Percentiles rank a stretch among this genome's conserved stretches.
phyloP scores from a whole-genome alignment of 2,329 filamentous ascomycete genomes.

The Cercospora sesami region DNA sequence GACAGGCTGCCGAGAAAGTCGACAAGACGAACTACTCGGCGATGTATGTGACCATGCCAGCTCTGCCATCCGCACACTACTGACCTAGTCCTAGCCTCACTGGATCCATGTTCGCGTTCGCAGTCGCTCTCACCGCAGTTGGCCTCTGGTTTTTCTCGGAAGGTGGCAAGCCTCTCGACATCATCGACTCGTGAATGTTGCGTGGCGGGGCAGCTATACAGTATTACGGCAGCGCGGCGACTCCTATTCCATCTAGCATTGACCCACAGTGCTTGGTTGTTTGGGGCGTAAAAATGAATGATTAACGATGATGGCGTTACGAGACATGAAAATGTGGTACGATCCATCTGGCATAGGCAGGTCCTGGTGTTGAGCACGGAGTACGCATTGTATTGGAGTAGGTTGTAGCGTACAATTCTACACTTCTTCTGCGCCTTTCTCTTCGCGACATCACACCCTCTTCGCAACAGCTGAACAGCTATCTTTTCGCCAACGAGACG shows the following conservation, averaged over 20 bases:
- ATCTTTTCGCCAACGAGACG: background rate
- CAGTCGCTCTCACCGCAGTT: constrained; percentile 19
- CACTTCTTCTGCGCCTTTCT: background rate
- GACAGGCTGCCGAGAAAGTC: constrained; percentile 8
- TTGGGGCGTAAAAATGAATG: background rate
- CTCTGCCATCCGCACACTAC: background rate
- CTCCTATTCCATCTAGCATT: background rate
- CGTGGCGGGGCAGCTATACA: background rate
- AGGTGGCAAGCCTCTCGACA: constrained; percentile 10
- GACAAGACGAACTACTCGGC: constrained; percentile 6
- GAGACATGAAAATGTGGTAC: background rate
- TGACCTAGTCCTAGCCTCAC: constrained; percentile 13
- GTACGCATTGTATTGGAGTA: constrained; percentile 1
- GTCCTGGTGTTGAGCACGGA: constrained; percentile 12
- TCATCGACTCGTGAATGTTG: no score
- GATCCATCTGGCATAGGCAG: constrained; percentile 7
- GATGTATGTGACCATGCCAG: constrained; percentile 5
- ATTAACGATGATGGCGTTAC: constrained; percentile 7
- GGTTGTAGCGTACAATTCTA: constrained; percentile 2
- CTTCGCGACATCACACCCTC: background rate
- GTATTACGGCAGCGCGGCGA: background rate
- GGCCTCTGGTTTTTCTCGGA: constrained; percentile 19
- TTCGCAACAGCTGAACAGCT: background rate
- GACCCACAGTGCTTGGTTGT: background rate
- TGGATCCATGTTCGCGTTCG: constrained; percentile 19